Evolutionary conservation across 495 filamentous ascomycete genomes (phyloP).

Genomic region (Xylaria venustula): DNA sequence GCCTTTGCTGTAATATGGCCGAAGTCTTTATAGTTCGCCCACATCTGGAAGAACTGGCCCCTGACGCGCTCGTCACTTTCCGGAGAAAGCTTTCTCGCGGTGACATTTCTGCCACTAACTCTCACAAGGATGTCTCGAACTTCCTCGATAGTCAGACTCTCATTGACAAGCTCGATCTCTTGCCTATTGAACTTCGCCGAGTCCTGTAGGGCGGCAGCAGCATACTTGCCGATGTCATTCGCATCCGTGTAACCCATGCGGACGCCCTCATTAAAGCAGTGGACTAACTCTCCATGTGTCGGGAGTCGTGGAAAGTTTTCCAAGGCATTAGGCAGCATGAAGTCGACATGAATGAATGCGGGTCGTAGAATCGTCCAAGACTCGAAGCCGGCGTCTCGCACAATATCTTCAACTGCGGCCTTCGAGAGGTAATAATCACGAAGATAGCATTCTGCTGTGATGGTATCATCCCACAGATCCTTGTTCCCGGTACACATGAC

Average conservation of each 20-base stretch:
- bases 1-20: not conserved
- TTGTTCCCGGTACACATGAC: constrained; percentile 28
- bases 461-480: constrained; percentile 24
- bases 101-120: constrained; percentile 20
- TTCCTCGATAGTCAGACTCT: constrained; percentile 35
- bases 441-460: not conserved
- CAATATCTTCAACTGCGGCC: constrained; percentile 29
- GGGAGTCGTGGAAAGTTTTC: constrained; percentile 27
- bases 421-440: constrained; percentile 26
- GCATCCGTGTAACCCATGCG: constrained; percentile 43
- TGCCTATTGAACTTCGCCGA: constrained; percentile 35
- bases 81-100: not conserved
- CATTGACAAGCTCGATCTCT: constrained; percentile 41
- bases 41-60: not conserved
- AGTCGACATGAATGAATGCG: constrained; percentile 20
- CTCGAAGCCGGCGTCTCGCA: constrained; percentile 38
- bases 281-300: constrained; percentile 25
- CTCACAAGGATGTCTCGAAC: constrained; percentile 25
- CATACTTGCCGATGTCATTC: constrained; percentile 46
- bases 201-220: constrained; percentile 40
- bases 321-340: constrained; percentile 34
- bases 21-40: not conserved
- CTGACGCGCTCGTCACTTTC: not conserved
- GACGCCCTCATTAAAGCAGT: constrained; percentile 25
- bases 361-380: constrained; percentile 48